These are phyloP conservation scores for Leccinum subgranulosum DNA, from an alignment of 768 basidiomycete species.

Conservation along the genomic window DNA sequence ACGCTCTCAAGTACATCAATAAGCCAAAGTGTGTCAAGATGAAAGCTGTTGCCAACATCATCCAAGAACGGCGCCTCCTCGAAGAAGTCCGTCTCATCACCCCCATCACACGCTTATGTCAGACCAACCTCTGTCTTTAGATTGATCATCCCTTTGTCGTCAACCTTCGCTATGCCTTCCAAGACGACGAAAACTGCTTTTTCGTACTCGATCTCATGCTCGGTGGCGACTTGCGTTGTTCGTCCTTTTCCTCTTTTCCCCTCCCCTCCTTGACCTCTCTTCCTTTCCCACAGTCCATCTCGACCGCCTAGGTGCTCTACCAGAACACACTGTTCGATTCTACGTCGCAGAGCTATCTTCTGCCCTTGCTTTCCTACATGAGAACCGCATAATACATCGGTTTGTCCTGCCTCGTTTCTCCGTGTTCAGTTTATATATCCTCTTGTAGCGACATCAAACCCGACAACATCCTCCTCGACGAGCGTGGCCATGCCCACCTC, in stretches of 20 bases:
- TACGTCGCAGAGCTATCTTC: slow-evolving; percentile 89
- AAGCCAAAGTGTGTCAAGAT: slow-evolving; percentile 97
- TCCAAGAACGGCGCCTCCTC: slow-evolving; percentile 90
- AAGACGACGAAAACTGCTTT: slow-evolving; percentile 98
- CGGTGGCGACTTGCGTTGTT: slow-evolving; percentile 91
- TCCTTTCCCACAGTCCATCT: slow-evolving; percentile 64
- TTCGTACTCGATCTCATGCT: slow-evolving; percentile 98
- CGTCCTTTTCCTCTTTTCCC: slow-evolving; percentile 23
- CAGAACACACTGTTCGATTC: slow-evolving; percentile 79
- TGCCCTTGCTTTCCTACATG: slow-evolving; percentile 86
- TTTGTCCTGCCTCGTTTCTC: slow-evolving; percentile 35
- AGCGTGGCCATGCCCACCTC: slow-evolving; percentile 91
- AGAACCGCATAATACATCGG: slow-evolving; percentile 95
- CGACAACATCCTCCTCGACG: slow-evolving; percentile 96
- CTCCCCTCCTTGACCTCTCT: not conserved
- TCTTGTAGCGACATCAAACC: slow-evolving; percentile 84
- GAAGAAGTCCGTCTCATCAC: slow-evolving; percentile 70
- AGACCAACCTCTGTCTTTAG: slow-evolving; percentile 36
- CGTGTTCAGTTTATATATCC: not conserved
- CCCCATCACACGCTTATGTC: not conserved
- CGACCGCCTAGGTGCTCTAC: slow-evolving; percentile 71
- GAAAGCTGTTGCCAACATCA: slow-evolving; percentile 96
- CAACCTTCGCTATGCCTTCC: slow-evolving; percentile 94
- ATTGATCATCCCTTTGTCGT: slow-evolving; percentile 95
- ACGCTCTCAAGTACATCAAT: slow-evolving; percentile 99